Conservation (phyloP, 1,284 basidiomycete genomes). For the Xerocomus minutiporus region DNA sequence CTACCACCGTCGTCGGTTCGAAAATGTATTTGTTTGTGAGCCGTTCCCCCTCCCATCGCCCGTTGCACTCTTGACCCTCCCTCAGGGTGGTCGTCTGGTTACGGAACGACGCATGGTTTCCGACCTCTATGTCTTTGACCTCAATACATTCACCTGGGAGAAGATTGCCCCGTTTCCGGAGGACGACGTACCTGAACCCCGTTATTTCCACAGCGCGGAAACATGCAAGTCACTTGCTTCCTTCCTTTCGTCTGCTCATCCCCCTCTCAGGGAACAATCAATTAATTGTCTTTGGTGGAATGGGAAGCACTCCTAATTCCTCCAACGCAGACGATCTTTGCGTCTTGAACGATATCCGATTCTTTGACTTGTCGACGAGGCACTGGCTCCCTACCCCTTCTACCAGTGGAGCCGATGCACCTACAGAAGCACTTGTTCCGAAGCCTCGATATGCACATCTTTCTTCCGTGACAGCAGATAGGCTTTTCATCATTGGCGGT, state of each 20-base stretch:
- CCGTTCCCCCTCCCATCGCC: slow-evolving; percentile 1
- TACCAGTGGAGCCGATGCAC: slow-evolving; percentile 31
- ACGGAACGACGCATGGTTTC: slow-evolving; percentile 82
- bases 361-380: slow-evolving; percentile 70
- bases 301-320: slow-evolving; percentile 73
- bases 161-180: slow-evolving; percentile 59
- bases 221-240: slow-evolving; percentile 54
- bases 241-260: slow-evolving; percentile 12
- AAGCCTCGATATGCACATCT: slow-evolving; percentile 88
- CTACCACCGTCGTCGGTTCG: slow-evolving; percentile 78
- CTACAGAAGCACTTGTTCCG: slow-evolving; percentile 49
- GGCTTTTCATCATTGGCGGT: slow-evolving; percentile 90
- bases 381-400: slow-evolving; percentile 64
- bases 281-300: slow-evolving; percentile 88
- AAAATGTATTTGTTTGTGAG: slow-evolving; percentile 84
- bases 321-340: slow-evolving; percentile 67
- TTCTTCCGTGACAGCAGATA: slow-evolving; percentile 75
- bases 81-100: slow-evolving; percentile 80
- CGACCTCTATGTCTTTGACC: slow-evolving; percentile 84
- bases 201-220: slow-evolving; percentile 92
- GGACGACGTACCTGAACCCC: slow-evolving; percentile 66
- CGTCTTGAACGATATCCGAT: slow-evolving; percentile 81
- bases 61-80: background rate
- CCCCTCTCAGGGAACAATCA: slow-evolving; percentile 69
- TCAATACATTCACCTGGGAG: slow-evolving; percentile 76